Percentiles rank a stretch among this genome's conserved stretches.
These are phyloP conservation scores for Pleurotus ostreatus DNA, from an alignment of 768 basidiomycete species.

Conservation along the genomic window DNA sequence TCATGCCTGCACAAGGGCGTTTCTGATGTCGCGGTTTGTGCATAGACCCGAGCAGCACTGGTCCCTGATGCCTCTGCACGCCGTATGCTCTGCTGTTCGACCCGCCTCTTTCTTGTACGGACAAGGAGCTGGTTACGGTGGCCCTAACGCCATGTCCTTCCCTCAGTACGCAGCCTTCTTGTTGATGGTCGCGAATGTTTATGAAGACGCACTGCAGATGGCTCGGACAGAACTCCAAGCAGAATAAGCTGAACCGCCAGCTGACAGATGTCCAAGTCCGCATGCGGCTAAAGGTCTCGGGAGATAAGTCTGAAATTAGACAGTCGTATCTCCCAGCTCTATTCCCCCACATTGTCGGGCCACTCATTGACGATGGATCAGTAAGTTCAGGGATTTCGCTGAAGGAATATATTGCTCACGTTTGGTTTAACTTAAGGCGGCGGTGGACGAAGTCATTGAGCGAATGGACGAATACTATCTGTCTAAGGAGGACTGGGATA, in stretches of 20 bases:
- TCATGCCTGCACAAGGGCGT: not conserved
- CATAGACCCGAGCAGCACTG: slow-evolving; percentile 90
- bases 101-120: slow-evolving; percentile 88
- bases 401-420: slow-evolving; percentile 7
- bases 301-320: slow-evolving; percentile 85
- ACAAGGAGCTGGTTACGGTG: slow-evolving; percentile 56
- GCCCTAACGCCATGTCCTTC: slow-evolving; percentile 68
- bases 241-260: slow-evolving; percentile 73
- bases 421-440: slow-evolving; percentile 44
- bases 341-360: slow-evolving; percentile 74
- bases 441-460: slow-evolving; percentile 77
- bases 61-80: slow-evolving; percentile 92
- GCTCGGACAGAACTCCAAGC: slow-evolving; percentile 97
- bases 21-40: slow-evolving; percentile 4
- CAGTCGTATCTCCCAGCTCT: slow-evolving; percentile 90
- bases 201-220: slow-evolving; percentile 50
- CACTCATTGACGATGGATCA: slow-evolving; percentile 67
- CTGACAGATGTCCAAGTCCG: slow-evolving; percentile 89
- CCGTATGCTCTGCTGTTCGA: slow-evolving; percentile 82
- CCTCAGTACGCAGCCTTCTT: slow-evolving; percentile 63
- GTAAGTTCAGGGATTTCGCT: slow-evolving; percentile 43
- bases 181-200: not conserved
- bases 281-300: slow-evolving; percentile 93
- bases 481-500: slow-evolving; percentile 95
- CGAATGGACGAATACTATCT: slow-evolving; percentile 94